Evolutionary conservation across 2,329 filamentous ascomycete genomes (phyloP).

Genomic region (Fonsecaea nubica): DNA sequence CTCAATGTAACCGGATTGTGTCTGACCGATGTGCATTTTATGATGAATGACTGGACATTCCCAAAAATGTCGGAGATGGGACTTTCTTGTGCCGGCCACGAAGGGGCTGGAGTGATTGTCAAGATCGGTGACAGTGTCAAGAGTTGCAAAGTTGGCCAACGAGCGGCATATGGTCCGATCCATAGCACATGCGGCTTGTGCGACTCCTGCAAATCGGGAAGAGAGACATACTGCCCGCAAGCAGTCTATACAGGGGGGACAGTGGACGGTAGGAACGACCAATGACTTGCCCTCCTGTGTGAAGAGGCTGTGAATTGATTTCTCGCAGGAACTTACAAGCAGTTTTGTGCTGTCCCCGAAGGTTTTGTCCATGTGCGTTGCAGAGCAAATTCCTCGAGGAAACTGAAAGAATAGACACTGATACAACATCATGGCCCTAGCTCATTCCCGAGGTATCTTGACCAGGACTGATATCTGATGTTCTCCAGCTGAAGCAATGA

Average conservation of each 20-base stretch:
- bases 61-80: constrained; percentile 55
- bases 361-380: constrained; percentile 52
- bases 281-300: constrained; percentile 15
- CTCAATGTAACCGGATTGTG: constrained; percentile 66
- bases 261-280: constrained; percentile 37
- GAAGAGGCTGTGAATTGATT: constrained; percentile 12
- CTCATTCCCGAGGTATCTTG: constrained; percentile 31
- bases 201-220: constrained; percentile 59
- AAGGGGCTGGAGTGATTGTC: constrained; percentile 65
- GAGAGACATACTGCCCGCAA: constrained; percentile 60
- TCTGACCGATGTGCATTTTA: constrained; percentile 64
- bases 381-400: not conserved
- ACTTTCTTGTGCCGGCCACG: constrained; percentile 59
- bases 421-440: constrained; percentile 16
- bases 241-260: constrained; percentile 55
- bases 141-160: constrained; percentile 60
- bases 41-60: constrained; percentile 60
- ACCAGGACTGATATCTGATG: not conserved
- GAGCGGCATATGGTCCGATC: constrained; percentile 61
- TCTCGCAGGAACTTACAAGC: constrained; percentile 59
- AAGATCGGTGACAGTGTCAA: constrained; percentile 62
- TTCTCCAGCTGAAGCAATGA: constrained; percentile 47
- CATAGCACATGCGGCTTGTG: constrained; percentile 60
- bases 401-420: constrained; percentile 5
- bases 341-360: constrained; percentile 64